These are phyloP conservation scores for Boletus coffeatus DNA, from an alignment of 1,284 basidiomycete species.

Conservation along the genomic window DNA sequence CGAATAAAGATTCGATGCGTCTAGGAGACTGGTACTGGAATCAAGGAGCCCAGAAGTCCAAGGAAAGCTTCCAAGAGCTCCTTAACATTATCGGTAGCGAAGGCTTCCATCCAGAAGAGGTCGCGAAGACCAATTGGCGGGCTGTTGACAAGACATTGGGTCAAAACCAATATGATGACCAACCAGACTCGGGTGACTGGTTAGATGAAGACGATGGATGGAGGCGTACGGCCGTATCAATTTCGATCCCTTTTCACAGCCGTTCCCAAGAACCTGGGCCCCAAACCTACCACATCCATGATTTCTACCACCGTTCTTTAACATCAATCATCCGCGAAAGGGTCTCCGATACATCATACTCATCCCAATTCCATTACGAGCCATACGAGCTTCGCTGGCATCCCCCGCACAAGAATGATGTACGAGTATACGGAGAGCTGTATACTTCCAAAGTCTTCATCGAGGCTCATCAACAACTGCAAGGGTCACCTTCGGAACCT, in stretches of 20 bases:
- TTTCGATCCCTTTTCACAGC: background rate
- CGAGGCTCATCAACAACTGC: background rate
- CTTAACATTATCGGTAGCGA: background rate
- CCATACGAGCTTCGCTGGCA: background rate
- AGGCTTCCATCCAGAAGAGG: background rate
- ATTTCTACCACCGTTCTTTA: background rate
- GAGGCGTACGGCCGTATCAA: background rate
- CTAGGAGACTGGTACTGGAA: too few species aligned
- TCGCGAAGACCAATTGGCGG: background rate
- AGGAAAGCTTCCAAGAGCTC: background rate
- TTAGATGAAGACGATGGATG: background rate
- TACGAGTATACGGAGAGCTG: background rate
- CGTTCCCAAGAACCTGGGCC: background rate
- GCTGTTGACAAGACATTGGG: background rate
- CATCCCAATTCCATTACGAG: background rate
- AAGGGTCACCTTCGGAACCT: background rate
- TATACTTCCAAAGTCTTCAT: background rate
- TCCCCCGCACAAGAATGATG: background rate
- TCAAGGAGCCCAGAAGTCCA: too few species aligned
- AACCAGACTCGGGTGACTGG: background rate
- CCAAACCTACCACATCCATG: background rate
- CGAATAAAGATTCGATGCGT: background rate
- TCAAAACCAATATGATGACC: background rate
- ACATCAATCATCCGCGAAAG: background rate
- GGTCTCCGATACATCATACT: background rate